Evolutionary conservation across 768 basidiomycete species (phyloP), one percentile per base, ranked within the genome.

Genomic region (Lentinus brumalis): DNA sequence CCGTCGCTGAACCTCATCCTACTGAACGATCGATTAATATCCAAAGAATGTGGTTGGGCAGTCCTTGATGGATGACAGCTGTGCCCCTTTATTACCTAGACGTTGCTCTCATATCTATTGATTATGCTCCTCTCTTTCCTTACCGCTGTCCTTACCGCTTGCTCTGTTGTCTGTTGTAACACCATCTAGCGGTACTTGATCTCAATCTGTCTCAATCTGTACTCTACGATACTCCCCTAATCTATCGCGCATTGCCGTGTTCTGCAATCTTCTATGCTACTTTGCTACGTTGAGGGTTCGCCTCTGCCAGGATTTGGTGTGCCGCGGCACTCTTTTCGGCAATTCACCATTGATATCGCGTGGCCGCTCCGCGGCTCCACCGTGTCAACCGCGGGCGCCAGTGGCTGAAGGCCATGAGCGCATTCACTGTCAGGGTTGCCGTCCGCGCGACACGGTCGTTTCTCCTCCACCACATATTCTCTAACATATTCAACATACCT

Each of bases 81-180:
- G 29, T 41, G 57, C 51, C 11, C 41, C 29, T 4, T 16, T 21
- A 16, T 5, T 26, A 26, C 44, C 38, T 57, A 57, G 51, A 55
- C 9, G 52, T 11, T 21, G 18, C 50, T 35, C n/a, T 18, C 32
- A 51, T 11, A 32, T 38, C 52, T 53, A 21, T 47, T 54, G 31
- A 39, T 38, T 57, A 51, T 18, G 5, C 45, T 54, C 42, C 52
- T 35, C 35, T 35, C 7, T 35, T 11, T 35, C 11, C 35, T 35
- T 38, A 45, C 29, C 47, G 21, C 21, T 26, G 21, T 53, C 54
- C 30, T 6, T 2, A 30, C 51, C 54, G 39, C 49, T 59, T 47
- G 30, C 49, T 40, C 32, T 49, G 55, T 57, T 62, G 60, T 61
- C 50, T 59, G 54, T 65, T 61, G 57, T 66, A 60, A 55, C 61